Conservation (phyloP, 2,329 filamentous ascomycete genomes). For the Botrytis squamosa region DNA sequence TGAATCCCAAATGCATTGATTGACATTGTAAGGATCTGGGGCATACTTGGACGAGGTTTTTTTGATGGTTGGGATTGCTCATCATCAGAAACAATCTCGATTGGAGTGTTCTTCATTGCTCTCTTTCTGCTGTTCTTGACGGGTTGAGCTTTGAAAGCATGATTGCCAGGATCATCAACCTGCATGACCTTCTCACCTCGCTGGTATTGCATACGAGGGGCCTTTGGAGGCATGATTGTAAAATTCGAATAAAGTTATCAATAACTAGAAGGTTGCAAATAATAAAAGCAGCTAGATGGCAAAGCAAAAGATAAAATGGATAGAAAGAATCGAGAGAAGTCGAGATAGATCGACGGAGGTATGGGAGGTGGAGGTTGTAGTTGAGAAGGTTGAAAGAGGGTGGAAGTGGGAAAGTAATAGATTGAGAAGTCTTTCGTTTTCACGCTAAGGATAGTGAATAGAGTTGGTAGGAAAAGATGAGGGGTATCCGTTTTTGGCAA, state of each 20-base stretch:
- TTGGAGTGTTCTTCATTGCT: not conserved
- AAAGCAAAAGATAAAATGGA: not conserved
- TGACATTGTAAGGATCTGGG: too few relatives aligned
- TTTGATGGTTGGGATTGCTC: not conserved
- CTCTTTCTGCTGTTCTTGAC: not conserved
- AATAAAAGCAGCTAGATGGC: not conserved
- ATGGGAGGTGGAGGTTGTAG: not conserved
- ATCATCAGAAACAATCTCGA: not conserved
- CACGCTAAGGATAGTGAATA: conserved; percentile 12
- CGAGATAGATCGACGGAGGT: not conserved
- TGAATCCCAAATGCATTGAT: too few relatives aligned
- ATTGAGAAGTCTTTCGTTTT: not conserved
- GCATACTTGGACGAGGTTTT: conserved; percentile 5
- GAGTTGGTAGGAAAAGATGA: not conserved
- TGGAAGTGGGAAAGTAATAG: not conserved
- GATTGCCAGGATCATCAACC: not conserved
- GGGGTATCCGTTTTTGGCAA: not conserved
- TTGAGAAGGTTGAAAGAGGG: not conserved
- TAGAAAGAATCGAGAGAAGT: not conserved
- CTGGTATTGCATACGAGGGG: not conserved
- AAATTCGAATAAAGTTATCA: not conserved
- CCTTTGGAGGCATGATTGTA: not conserved
- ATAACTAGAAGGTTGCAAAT: not conserved
- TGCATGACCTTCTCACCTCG: not conserved
- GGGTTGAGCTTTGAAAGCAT: conserved; percentile 2